These are phyloP conservation scores for Candida adriatica DNA, from an alignment of 805 yeast species.

Conservation along the genomic window DNA sequence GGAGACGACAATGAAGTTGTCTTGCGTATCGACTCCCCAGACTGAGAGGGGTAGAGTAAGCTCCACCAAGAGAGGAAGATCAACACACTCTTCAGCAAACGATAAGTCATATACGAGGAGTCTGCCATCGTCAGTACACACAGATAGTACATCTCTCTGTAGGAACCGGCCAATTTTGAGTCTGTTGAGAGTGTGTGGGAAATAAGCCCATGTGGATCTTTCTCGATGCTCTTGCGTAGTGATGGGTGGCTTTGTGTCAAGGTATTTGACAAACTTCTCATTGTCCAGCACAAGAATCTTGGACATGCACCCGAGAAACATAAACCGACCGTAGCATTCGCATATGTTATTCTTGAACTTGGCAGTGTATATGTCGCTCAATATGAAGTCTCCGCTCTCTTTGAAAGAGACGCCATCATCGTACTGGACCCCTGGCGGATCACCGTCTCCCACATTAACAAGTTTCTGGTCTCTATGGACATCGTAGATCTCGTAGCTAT, in stretches of 20 bases:
- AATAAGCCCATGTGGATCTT: constrained; percentile 43
- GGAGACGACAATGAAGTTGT: constrained; percentile 38
- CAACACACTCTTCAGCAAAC: constrained; percentile 20
- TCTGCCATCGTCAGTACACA: constrained; percentile 52
- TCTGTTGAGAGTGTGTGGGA: constrained; percentile 52
- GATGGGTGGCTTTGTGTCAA: constrained; percentile 13
- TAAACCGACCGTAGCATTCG: constrained; percentile 9
- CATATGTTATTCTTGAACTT: constrained; percentile 16
- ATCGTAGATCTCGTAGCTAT: constrained; percentile 14
- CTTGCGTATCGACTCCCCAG: constrained; percentile 56
- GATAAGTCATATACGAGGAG: constrained; percentile 32
- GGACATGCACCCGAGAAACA: constrained; percentile 11
- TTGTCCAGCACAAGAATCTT: constrained; percentile 8
- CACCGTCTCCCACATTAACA: neutral
- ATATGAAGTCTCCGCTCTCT: neutral
- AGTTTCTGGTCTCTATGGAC: constrained; percentile 11
- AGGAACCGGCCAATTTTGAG: constrained; percentile 33
- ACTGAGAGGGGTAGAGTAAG: constrained; percentile 35
- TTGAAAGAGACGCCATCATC: constrained; percentile 12
- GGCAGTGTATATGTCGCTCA: constrained; percentile 1
- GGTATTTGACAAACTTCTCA: constrained; percentile 5
- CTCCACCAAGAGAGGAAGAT: constrained; percentile 26
- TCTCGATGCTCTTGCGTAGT: constrained; percentile 28
- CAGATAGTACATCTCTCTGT: constrained; percentile 36
- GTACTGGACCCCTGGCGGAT: constrained; percentile 7